Evolutionary conservation across 2,329 filamentous ascomycete genomes (phyloP), one percentile per base, ranked within the genome.

Genomic region (Ophiocordyceps unilateralis): DNA sequence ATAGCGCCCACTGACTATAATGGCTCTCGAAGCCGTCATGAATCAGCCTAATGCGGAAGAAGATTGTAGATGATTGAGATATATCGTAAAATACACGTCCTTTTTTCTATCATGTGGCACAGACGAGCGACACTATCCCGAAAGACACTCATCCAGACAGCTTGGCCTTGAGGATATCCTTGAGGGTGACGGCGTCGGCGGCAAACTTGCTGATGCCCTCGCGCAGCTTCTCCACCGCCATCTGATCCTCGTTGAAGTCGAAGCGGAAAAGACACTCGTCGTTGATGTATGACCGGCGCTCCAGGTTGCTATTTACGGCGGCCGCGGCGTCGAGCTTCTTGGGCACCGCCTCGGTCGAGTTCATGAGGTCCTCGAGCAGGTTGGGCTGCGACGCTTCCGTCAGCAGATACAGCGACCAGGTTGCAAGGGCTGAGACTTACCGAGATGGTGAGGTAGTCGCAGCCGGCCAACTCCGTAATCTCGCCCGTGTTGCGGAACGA

Each of bases 131-230:
- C 32, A 6, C 10, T 2, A 17, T 17, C 24, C n/a, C n/a, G n/a
- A n/a, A 36, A n/a, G 32, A 62, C 44, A n/a, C n/a, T n/a, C n/a
- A n/a, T n/a, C n/a, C n/a, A n/a, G 51, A 43, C 55, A 96, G 74
- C 84, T 95, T 96, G 68, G 78, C 66, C 74, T 81, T 81, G 59
- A 98, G 74, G 58, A 93, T 88, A 50, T 77, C 75, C 83, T 96
- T 96, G 56, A 98, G 80, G 47, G 86, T 93, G 52, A 88, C 70
- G 53, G 91, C 88, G 60, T 98, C 91, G 54, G 91, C 91, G 46
- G 91, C 89, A 60, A 98, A 98, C 73, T 95, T 95, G 75, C 85
- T 93, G 74, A 98, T 98, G 68, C 91, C 91, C 71, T 98, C 91
- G 49, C 88, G 84, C 56, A 98, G 80, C 83, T 98, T 98, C 81